A percentile compares a stretch with the other conserved stretches of the same genome.
Evolutionary conservation across 2,329 filamentous ascomycete species (phyloP).

Genomic region (Alternaria triticina): DNA sequence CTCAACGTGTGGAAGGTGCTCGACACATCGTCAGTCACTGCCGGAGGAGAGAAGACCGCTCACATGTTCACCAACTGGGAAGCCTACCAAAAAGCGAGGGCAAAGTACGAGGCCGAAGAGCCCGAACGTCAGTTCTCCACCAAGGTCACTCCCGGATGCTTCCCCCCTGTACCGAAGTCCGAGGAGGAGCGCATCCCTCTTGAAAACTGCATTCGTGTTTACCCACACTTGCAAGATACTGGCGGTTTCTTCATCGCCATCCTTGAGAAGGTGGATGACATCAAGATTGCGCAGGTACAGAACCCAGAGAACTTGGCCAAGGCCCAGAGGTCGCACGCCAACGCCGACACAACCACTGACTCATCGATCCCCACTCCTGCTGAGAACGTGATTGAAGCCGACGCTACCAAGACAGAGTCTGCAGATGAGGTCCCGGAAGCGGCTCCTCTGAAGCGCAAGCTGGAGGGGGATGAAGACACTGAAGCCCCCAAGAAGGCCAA

Average conservation of each 20-base stretch:
- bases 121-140: conserved; percentile 62
- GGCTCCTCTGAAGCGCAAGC: conserved; percentile 47
- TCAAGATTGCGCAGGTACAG: conserved; percentile 41
- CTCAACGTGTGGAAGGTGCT: conserved; percentile 88
- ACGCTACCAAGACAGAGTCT: conserved; percentile 25
- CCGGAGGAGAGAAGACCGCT: conserved; percentile 70
- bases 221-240: conserved; percentile 94
- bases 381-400: conserved; percentile 32
- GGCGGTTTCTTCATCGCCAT: conserved; percentile 98
- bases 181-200: conserved; percentile 71
- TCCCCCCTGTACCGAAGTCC: conserved; percentile 67
- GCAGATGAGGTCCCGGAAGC: conserved; percentile 17
- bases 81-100: conserved; percentile 74
- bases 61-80: conserved; percentile 82
- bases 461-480: conserved; percentile 45
- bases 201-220: conserved; percentile 90
- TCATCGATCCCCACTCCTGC: conserved; percentile 30
- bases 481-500: conserved; percentile 42
- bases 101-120: conserved; percentile 62
- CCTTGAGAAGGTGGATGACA: conserved; percentile 84
- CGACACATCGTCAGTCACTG: conserved; percentile 45
- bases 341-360: conserved; percentile 26
- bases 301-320: conserved; percentile 36
- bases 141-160: conserved; percentile 78
- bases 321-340: conserved; percentile 23